Percentiles rank a stretch among this genome's conserved stretches.
Conservation (phyloP, 2,329 filamentous ascomycete genomes). For the Beauveria scarabaeidicola region DNA sequence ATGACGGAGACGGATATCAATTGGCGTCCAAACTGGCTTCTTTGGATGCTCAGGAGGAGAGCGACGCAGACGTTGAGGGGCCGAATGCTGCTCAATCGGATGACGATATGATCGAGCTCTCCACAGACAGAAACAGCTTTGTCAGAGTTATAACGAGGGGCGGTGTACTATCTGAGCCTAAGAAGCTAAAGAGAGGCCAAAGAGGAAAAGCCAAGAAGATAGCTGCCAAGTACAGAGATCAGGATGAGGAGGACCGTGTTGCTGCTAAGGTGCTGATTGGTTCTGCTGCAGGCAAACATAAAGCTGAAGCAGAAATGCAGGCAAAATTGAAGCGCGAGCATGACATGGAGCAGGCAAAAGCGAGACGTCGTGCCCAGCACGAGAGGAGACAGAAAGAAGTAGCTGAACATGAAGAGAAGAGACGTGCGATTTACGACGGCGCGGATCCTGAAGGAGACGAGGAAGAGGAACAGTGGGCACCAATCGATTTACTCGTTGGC, state of each 20-base stretch:
- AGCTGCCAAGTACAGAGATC: constrained; percentile 80
- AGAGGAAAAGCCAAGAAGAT: constrained; percentile 79
- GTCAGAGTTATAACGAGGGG: background rate
- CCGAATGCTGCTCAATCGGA: constrained; percentile 9
- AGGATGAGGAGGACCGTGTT: constrained; percentile 87
- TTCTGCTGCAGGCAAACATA: constrained; percentile 56
- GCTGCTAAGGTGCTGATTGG: constrained; percentile 84
- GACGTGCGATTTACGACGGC: constrained; percentile 51
- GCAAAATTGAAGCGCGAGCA: constrained; percentile 61
- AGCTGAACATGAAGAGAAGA: constrained; percentile 65
- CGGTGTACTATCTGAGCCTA: constrained; percentile 29
- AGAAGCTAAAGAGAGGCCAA: constrained; percentile 58
- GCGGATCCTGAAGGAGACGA: constrained; percentile 52
- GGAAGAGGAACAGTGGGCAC: constrained; percentile 43
- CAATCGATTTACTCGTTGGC: constrained; percentile 66
- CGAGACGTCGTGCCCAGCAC: constrained; percentile 73
- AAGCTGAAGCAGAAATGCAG: constrained; percentile 58
- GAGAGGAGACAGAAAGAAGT: constrained; percentile 66
- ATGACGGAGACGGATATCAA: background rate
- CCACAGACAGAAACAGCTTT: constrained; percentile 5
- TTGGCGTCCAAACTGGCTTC: background rate
- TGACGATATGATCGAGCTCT: constrained; percentile 14
- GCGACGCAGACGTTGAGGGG: background rate
- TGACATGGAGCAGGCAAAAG: constrained; percentile 62
- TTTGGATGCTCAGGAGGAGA: background rate